These are phyloP conservation scores for Scenedesmus sp. DNA, from an alignment of 163 green algal species.

Conservation along the genomic window DNA sequence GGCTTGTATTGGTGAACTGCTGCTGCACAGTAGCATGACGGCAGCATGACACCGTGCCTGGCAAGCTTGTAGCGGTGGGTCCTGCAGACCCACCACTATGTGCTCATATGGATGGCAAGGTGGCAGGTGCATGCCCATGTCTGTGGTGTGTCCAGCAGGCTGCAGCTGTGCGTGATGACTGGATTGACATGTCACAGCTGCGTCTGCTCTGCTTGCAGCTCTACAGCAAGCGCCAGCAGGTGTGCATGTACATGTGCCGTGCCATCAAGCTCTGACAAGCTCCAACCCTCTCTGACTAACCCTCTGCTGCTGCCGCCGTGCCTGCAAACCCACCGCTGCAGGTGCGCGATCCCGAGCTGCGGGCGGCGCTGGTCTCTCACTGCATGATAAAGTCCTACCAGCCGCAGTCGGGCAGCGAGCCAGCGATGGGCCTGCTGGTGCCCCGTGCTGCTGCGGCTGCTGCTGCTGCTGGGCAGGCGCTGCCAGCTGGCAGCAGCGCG, in stretches of 20 bases:
- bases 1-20: no score
- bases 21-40: background rate
- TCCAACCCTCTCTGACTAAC: background rate
- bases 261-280: background rate
- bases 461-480: background rate
- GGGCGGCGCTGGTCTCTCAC: conserved; percentile 11
- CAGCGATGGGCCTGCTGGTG: conserved; percentile 39
- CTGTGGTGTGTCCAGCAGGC: no score
- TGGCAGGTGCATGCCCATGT: no score
- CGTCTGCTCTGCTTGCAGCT: no score
- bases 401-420: conserved; percentile 23
- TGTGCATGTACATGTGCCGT: no score
- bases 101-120: no score
- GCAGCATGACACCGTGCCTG: no score
- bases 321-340: background rate
- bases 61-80: no score
- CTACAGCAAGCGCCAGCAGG: background rate
- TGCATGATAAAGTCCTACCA: conserved; percentile 54
- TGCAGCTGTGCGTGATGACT: no score
- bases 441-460: conserved; percentile 19
- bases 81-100: no score
- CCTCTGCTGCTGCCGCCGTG: background rate
- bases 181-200: no score
- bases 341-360: conserved; percentile 10
- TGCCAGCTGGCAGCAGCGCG: background rate